These are phyloP conservation scores for Colletotrichum spinosum DNA, from an alignment of 2,329 filamentous ascomycete genomes.

Conservation along the genomic window DNA sequence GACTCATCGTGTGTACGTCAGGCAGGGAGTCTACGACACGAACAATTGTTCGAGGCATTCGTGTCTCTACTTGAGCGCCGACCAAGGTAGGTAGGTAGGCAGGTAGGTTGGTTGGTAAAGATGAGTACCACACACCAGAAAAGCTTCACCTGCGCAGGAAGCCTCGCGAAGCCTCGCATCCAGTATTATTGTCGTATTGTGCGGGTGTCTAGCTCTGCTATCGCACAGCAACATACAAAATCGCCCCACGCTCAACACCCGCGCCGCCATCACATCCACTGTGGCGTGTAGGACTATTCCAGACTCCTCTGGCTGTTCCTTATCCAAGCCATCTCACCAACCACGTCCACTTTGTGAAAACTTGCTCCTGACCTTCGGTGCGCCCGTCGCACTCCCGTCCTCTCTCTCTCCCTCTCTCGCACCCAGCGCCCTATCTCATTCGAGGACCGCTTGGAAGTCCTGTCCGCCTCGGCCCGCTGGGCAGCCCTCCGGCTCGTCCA, in stretches of 20 bases:
- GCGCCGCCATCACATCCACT: not conserved
- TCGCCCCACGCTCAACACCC: too few species aligned
- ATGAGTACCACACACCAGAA: too few species aligned
- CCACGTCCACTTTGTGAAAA: conserved; percentile 5
- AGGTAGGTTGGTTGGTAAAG: too few species aligned
- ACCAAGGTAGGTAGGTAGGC: too few species aligned
- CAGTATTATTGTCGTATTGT: conserved; percentile 30
- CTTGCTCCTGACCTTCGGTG: not conserved
- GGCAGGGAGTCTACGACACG: too few species aligned
- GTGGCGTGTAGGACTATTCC: conserved; percentile 3
- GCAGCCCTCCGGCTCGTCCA: conserved; percentile 55
- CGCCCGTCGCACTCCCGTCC: not conserved
- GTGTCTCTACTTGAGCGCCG: too few species aligned
- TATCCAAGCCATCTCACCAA: not conserved
- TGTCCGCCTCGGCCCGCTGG: conserved; percentile 56
- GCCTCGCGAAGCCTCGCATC: not conserved
- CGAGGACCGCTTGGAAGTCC: conserved; percentile 48
- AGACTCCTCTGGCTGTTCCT: conserved; percentile 4
- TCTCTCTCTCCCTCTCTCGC: not conserved
- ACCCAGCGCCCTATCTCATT: conserved; percentile 51
- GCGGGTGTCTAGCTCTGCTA: conserved; percentile 28
- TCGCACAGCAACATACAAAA: conserved; percentile 23
- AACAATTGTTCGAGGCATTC: too few species aligned
- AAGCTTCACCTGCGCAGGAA: too few species aligned
- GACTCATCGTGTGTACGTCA: not conserved